Conservation (phyloP, 495 filamentous ascomycete species). For the Podospora pseudopauciseta region DNA sequence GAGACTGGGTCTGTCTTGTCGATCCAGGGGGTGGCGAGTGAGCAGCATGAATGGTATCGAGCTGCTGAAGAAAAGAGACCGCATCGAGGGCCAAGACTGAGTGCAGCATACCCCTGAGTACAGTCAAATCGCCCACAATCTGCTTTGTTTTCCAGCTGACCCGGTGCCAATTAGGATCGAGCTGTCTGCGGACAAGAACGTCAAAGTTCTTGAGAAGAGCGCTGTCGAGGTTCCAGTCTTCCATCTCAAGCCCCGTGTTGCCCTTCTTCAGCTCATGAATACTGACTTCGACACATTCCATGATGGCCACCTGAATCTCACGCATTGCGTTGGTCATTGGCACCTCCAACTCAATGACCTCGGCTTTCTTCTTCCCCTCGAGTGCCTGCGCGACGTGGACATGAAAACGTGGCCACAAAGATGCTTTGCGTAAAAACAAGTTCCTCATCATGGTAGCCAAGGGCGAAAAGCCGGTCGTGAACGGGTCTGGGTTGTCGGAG, state of each 20-base stretch:
- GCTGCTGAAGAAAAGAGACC: constrained; percentile 85
- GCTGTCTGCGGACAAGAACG: constrained; percentile 77
- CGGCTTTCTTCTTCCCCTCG: constrained; percentile 88
- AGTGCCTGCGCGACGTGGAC: constrained; percentile 81
- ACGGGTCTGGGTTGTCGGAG: constrained; percentile 90
- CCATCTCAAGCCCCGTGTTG: constrained; percentile 88
- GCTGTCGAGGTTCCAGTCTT: constrained; percentile 95
- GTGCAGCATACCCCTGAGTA: constrained; percentile 83
- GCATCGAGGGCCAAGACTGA: constrained; percentile 82
- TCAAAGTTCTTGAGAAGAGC: constrained; percentile 93
- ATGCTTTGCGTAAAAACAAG: constrained; percentile 81
- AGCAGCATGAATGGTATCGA: constrained; percentile 90
- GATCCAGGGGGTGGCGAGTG: constrained; percentile 85
- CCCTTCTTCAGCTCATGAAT: constrained; percentile 87
- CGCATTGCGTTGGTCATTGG: constrained; percentile 93
- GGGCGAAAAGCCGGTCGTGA: constrained; percentile 84
- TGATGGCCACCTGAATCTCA: constrained; percentile 86
- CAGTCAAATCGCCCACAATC: constrained; percentile 82
- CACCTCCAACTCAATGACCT: constrained; percentile 96
- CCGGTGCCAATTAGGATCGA: constrained; percentile 96
- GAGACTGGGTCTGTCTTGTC: constrained; percentile 82
- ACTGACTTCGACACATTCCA: constrained; percentile 94
- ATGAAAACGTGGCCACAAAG: constrained; percentile 94
- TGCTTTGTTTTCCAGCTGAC: constrained; percentile 92
- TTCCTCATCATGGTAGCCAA: constrained; percentile 90